Evolutionary conservation across 2,329 filamentous ascomycete species (phyloP).

Genomic region (Apiospora pterosperma): DNA sequence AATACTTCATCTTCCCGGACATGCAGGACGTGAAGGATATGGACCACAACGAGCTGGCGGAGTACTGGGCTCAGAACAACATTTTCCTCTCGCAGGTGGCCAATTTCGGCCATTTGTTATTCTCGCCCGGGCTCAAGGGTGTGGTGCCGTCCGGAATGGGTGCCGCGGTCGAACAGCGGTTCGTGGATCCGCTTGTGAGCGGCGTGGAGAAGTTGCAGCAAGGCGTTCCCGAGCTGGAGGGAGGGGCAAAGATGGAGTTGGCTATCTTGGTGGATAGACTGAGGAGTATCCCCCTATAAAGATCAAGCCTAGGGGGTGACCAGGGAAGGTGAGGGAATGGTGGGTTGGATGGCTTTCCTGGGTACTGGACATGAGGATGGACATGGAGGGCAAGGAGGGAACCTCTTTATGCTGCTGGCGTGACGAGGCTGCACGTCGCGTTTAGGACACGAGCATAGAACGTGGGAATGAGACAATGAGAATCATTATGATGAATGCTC

Average conservation of each 20-base stretch:
- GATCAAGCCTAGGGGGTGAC: neutral
- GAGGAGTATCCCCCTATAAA: constrained; percentile 5
- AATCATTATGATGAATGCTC: neutral
- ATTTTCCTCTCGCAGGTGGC: constrained; percentile 56
- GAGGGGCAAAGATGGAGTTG: constrained; percentile 8
- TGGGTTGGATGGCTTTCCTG: neutral
- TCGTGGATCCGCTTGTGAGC: constrained; percentile 49
- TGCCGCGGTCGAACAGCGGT: constrained; percentile 55
- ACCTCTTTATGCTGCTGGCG: neutral
- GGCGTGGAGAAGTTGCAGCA: constrained; percentile 34
- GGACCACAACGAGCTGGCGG: constrained; percentile 39
- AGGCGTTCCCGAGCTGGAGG: neutral
- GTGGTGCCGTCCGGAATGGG: constrained; percentile 55
- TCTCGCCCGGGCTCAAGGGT: constrained; percentile 41
- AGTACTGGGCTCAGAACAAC: constrained; percentile 49
- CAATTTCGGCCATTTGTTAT: constrained; percentile 59
- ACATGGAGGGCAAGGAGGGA: neutral
- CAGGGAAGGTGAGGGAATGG: neutral
- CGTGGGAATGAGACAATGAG: neutral
- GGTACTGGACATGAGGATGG: neutral
- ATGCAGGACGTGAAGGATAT: constrained; percentile 43
- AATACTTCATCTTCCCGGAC: constrained; percentile 59
- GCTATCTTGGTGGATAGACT: constrained; percentile 9
- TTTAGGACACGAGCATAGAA: neutral
- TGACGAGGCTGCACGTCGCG: neutral